phyloP scores from a whole-genome alignment of 805 yeast genomes.

The Suhomyces pyralidae region DNA sequence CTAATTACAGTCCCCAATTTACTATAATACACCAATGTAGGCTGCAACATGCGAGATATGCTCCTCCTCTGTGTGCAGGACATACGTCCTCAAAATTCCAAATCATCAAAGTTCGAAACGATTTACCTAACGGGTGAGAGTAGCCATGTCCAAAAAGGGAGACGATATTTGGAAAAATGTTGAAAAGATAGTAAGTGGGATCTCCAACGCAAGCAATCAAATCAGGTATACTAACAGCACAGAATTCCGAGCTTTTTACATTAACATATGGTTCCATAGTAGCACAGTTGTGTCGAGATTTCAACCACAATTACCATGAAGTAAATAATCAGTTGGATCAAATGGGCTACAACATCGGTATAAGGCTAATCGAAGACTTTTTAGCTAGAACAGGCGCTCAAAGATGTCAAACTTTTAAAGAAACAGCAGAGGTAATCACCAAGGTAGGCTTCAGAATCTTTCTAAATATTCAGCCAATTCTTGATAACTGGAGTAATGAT shows the following conservation, averaged over 20 bases:
- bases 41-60: background rate
- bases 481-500: constrained; percentile 74
- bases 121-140: background rate
- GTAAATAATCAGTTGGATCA: constrained; percentile 82
- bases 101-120: background rate
- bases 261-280: constrained; percentile 93
- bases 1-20: background rate
- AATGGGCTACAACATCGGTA: constrained; percentile 95
- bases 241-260: constrained; percentile 92
- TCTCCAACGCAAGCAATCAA: constrained; percentile 1
- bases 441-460: constrained; percentile 90
- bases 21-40: background rate
- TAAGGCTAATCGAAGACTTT: constrained; percentile 88
- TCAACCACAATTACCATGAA: constrained; percentile 65
- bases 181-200: constrained; percentile 69
- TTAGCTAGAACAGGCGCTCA: constrained; percentile 83
- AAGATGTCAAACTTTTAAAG: constrained; percentile 74
- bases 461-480: constrained; percentile 73
- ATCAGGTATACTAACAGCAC: constrained; percentile 4
- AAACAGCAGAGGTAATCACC: constrained; percentile 81
- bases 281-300: constrained; percentile 84
- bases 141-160: constrained; percentile 42
- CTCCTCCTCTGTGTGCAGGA: background rate
- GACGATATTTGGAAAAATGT: constrained; percentile 92
- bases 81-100: background rate